Evolutionary conservation across 495 filamentous ascomycete species (phyloP).

Genomic region (Neurospora intermedia): DNA sequence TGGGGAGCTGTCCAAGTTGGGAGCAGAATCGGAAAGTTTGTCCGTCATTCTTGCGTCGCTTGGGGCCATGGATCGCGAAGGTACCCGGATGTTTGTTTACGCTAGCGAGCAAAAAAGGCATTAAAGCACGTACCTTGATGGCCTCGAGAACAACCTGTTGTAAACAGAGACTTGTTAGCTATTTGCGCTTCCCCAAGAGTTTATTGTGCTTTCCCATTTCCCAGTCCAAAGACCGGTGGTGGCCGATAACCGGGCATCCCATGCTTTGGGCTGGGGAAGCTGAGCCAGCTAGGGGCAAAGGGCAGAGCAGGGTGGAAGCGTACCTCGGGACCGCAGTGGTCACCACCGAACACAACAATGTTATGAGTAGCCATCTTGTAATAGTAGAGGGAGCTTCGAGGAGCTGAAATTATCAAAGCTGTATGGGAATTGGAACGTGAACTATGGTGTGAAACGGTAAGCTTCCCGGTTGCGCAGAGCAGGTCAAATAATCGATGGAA

Average conservation of each 20-base stretch:
- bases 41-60: background rate
- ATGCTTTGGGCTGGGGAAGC: background rate
- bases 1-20: background rate
- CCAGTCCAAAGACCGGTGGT: background rate
- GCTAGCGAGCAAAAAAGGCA: background rate
- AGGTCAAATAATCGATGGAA: background rate
- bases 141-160: slow-evolving; percentile 52
- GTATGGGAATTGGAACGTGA: background rate
- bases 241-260: background rate
- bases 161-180: background rate
- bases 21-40: background rate
- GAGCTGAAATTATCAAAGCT: background rate
- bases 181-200: background rate
- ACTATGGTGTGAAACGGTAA: background rate
- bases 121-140: slow-evolving; percentile 55
- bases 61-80: background rate
- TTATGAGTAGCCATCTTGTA: slow-evolving; percentile 40
- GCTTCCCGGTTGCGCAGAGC: background rate
- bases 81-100: background rate
- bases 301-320: slow-evolving; percentile 10
- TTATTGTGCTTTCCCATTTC: background rate
- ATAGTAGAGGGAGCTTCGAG: background rate
- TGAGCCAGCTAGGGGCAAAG: background rate
- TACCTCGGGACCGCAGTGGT: slow-evolving; percentile 95
- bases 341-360: slow-evolving; percentile 68